phyloP scores from a whole-genome alignment of 257 asterid genomes.

The Jaltomata sinuosa region DNA sequence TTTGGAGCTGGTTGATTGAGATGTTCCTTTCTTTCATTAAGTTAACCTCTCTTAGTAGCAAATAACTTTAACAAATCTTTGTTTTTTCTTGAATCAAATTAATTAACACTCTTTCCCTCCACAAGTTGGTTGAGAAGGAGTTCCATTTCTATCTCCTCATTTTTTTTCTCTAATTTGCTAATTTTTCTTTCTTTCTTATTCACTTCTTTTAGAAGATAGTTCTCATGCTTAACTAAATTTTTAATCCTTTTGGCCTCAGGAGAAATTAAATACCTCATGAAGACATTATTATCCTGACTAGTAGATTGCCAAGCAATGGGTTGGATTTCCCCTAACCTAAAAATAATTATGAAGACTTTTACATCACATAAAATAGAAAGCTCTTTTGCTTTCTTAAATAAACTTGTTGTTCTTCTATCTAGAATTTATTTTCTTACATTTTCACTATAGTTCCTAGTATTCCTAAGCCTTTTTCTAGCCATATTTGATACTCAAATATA shows the following conservation, averaged over 20 bases:
- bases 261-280: constrained; percentile 16
- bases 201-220: constrained; percentile 16
- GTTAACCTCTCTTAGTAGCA: no score
- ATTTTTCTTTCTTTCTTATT: not conserved
- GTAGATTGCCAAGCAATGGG: constrained; percentile 25
- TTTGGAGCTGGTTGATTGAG: no score
- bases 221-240: constrained; percentile 16
- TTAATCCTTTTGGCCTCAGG: constrained; percentile 9
- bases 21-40: no score
- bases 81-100: no score
- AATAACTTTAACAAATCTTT: no score
- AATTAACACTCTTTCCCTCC: constrained; percentile 14
- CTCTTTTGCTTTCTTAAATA: constrained; percentile 31
- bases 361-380: constrained; percentile 27
- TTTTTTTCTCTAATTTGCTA: not conserved
- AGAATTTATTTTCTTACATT: no score
- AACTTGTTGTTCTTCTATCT: not conserved
- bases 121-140: constrained; percentile 17
- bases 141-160: constrained; percentile 19
- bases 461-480: no score
- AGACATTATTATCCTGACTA: constrained; percentile 3
- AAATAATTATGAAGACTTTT: constrained; percentile 17
- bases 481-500: no score
- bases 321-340: constrained; percentile 8
- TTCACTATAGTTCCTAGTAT: no score